Evolutionary conservation across 108 stramenopile species (phyloP).

Genomic region (Cyclotella kingstonii): DNA sequence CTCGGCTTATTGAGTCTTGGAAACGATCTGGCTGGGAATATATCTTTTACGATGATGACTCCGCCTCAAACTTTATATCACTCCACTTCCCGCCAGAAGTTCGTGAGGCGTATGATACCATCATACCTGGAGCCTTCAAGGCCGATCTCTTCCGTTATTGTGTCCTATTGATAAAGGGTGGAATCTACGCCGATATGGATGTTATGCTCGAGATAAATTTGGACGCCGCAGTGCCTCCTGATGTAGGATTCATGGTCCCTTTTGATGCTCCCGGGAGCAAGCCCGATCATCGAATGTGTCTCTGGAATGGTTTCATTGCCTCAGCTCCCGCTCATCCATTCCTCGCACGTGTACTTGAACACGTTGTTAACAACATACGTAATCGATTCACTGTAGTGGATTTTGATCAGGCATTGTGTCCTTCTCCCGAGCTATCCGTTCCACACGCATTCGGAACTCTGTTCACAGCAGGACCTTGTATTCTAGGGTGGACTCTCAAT

Average conservation of each 20-base stretch:
- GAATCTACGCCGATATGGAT: constrained; percentile 71
- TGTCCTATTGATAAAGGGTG: constrained; percentile 62
- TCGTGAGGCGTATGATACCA: constrained; percentile 54
- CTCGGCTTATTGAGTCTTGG: constrained; percentile 60
- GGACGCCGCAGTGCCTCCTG: constrained; percentile 48
- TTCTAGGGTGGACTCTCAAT: constrained; percentile 56
- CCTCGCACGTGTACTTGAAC: constrained; percentile 46
- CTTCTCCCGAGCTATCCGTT: constrained; percentile 40
- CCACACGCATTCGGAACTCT: constrained; percentile 53
- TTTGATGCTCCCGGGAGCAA: constrained; percentile 55
- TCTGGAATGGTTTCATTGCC: constrained; percentile 72
- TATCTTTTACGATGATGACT: constrained; percentile 57
- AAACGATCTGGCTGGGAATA: constrained; percentile 62
- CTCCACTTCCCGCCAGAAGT: constrained; percentile 66
- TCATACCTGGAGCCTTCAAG: constrained; percentile 54
- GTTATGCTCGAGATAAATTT: constrained; percentile 62
- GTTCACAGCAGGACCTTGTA: constrained; percentile 64
- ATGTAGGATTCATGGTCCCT: constrained; percentile 63
- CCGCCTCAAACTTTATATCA: constrained; percentile 49
- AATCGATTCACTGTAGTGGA: constrained; percentile 73
- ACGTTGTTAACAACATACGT: constrained; percentile 67
- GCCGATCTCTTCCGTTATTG: constrained; percentile 75
- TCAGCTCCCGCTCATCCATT: constrained; percentile 63
- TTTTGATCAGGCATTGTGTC: constrained; percentile 63
- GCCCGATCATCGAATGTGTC: constrained; percentile 44